Conservation (phyloP, 441 rosid species). For the Lepidium campestre region DNA sequence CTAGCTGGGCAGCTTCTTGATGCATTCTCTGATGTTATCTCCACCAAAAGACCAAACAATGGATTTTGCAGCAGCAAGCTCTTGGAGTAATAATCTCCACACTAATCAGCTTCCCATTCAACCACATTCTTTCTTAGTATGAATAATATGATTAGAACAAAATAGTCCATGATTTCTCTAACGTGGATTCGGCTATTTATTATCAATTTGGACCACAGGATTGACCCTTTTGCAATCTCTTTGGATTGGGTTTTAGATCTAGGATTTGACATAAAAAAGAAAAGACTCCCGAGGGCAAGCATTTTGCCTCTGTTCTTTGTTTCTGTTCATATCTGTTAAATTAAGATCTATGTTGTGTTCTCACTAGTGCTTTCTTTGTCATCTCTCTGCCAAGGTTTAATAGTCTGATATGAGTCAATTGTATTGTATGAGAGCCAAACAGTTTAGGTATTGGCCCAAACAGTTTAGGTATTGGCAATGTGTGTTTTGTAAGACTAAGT, state of each 20-base stretch:
- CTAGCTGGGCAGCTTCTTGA: slow-evolving; percentile 92
- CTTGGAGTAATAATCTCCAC: slow-evolving; percentile 8
- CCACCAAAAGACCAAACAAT: slow-evolving; percentile 65
- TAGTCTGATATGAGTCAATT: not conserved
- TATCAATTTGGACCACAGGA: slow-evolving; percentile 13
- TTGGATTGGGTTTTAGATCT: slow-evolving; percentile 9
- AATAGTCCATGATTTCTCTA: slow-evolving; percentile 21
- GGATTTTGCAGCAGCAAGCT: slow-evolving; percentile 52
- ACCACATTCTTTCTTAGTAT: slow-evolving; percentile 21
- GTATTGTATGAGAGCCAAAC: not conserved
- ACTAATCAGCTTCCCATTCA: slow-evolving; percentile 14
- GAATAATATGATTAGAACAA: slow-evolving; percentile 10
- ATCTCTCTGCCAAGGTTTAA: not conserved
- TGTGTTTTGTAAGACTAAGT: not conserved
- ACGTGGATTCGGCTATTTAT: slow-evolving; percentile 19
- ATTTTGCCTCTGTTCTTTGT: slow-evolving; percentile 19
- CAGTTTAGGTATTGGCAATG: not conserved
- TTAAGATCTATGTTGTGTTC: not conserved
- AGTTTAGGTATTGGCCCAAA: not conserved
- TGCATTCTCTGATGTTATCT: slow-evolving; percentile 70
- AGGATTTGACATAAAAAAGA: slow-evolving; percentile 10
- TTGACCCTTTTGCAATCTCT: slow-evolving; percentile 2
- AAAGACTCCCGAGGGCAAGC: slow-evolving; percentile 4
- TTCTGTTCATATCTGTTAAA: slow-evolving; percentile 12
- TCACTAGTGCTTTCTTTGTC: not conserved